Base-by-base conservation (phyloP, 371 early-diverging fungal genomes). In the Mucor lusitanicus region DNA sequence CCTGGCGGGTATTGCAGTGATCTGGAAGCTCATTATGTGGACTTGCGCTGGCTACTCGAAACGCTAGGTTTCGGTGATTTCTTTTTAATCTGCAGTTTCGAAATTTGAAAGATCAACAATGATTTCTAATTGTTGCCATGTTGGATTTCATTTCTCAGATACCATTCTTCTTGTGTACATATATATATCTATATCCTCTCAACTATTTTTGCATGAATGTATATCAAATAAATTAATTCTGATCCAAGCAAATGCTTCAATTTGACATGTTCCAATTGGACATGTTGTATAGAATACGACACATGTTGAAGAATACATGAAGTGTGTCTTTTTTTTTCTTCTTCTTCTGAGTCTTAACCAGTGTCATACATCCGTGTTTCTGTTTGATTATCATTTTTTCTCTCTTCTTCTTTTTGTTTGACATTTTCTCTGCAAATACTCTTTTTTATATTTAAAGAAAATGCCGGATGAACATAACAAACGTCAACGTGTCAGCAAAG, bases 401-500 rank as follows among this genome's bases (percentile, higher is more conserved):
- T n/a, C n/a, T 15, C 27, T 53, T 21, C 27, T 53, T 53, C 27
- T 30, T 64, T 32, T 57, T 21, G 9, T 46, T 56, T 64, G 15
- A 23, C n/a, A 33, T 46, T 46, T 46, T 35, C 12, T 33, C n/a
- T 44, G 6, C 46, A 61, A 32, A 46, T 13, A 21, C 12, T 8
- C 46, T 32, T 44, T 44, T 15, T 44, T 28, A 23, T 7, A 39
- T 21, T 9, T 37, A 1, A 63, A 7, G 13, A 11, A 25, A 12
- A 71, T 72, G 72, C 50, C 72, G 23, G 68, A 72, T 32, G 68
- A 72, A 28, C 5, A 55, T 1, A 54, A 48, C 25, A 72, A 72
- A 56, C 60, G 84, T 15, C 84, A 83, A 42, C 63, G 84, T 59
- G 84, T 83, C 15, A 81, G 81, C 57, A 75, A 81, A 63, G 84